These are phyloP conservation scores for Carex parvula DNA, from an alignment of 176 grass and related monocot species.

Conservation along the genomic window DNA sequence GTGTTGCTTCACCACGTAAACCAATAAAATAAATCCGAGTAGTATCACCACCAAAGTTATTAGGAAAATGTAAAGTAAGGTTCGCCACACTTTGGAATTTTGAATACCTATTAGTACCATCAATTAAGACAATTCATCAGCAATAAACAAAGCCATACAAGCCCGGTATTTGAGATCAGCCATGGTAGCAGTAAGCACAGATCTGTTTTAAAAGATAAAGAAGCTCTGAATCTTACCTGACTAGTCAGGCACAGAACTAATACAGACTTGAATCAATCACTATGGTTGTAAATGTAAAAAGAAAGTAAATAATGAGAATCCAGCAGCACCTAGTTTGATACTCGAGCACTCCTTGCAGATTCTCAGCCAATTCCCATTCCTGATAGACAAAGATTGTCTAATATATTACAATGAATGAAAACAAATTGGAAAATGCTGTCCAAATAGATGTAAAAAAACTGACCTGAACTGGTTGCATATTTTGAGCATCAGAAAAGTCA, in stretches of 20 bases:
- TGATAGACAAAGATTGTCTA: constrained; percentile 35
- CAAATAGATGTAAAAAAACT: constrained; percentile 16
- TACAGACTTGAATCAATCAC: neutral
- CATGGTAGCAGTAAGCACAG: neutral
- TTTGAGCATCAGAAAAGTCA: constrained; percentile 94
- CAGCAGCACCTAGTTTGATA: constrained; percentile 84
- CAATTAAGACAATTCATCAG: neutral
- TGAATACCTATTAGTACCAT: constrained; percentile 61
- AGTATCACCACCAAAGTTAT: constrained; percentile 89
- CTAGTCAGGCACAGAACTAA: neutral
- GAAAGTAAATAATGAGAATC: neutral
- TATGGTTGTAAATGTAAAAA: neutral
- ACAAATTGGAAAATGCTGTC: constrained; percentile 17
- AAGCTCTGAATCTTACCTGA: neutral
- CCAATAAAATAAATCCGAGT: constrained; percentile 97
- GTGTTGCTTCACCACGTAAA: constrained; percentile 93
- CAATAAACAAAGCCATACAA: neutral
- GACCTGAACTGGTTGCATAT: constrained; percentile 97
- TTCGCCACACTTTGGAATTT: constrained; percentile 97
- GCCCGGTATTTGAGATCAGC: neutral
- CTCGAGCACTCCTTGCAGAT: constrained; percentile 81
- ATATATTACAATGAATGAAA: constrained; percentile 16
- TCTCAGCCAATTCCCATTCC: constrained; percentile 98
- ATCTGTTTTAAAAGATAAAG: neutral
- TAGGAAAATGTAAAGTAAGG: constrained; percentile 95